phyloP scores from a whole-genome alignment of 1,139 yeast genomes.

The Candida pseudoviswanathii region DNA sequence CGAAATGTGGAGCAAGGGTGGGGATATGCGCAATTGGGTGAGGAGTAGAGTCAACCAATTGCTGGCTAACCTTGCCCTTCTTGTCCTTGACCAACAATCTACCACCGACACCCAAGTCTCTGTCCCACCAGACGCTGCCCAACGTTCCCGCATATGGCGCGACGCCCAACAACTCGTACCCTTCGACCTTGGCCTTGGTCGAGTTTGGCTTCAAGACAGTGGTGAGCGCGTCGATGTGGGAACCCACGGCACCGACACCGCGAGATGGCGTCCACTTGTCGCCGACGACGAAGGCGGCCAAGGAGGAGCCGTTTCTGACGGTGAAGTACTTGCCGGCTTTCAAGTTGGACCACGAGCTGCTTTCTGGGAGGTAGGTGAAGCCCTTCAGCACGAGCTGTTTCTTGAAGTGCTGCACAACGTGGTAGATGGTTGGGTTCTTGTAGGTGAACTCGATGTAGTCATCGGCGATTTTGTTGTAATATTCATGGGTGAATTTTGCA shows the following conservation, averaged over 20 bases:
- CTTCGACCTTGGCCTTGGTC: conserved; percentile 32
- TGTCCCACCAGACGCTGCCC: conserved; percentile 40
- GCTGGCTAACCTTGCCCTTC: conserved; percentile 25
- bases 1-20: conserved; percentile 45
- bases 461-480: conserved; percentile 36
- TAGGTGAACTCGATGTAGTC: conserved; percentile 42
- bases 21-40: conserved; percentile 48
- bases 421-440: conserved; percentile 45
- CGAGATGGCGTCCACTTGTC: conserved; percentile 38
- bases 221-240: conserved; percentile 47
- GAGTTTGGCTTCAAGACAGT: conserved; percentile 42
- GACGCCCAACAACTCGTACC: conserved; percentile 46
- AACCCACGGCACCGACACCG: conserved; percentile 45
- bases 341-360: conserved; percentile 22
- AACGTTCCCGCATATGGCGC: conserved; percentile 47
- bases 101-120: conserved; percentile 53
- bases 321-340: conserved; percentile 34
- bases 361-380: conserved; percentile 33
- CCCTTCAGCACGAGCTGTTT: conserved; percentile 29
- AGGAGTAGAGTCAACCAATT: conserved; percentile 38
- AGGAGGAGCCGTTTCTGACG: conserved; percentile 37
- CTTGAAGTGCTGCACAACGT: conserved; percentile 35
- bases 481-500: conserved; percentile 21
- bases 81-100: conserved; percentile 31
- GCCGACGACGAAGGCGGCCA: conserved; percentile 45